Evolutionary conservation across 75 land plant genomes (phyloP), one percentile per base, ranked within the genome.

Genomic region (Sequoiadendron giganteum): DNA sequence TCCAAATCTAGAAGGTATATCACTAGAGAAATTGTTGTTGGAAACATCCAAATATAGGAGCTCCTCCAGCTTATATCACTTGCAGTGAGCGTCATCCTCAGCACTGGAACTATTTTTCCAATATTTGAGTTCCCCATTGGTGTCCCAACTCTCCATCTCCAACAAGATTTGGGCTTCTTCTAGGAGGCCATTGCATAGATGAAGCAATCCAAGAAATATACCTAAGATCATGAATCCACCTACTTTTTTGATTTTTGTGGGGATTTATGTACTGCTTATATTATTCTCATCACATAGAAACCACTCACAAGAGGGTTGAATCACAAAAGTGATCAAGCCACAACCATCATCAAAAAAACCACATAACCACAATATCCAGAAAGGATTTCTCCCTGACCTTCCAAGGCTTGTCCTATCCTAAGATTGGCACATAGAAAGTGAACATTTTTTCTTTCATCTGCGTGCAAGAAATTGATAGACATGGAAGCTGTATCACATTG

Each of bases 1-100:
- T 14, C 92, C 93, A 18, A 94, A 88, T 15, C 90, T 85, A 0
- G 73, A 40, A 9, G 95, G 95, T 19, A 95, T 92, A 65, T 91
- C 86, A 52, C 94, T 94, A 15, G 92, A 87, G 86, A 94, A 89
- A 85, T 88, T 90, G 85, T 93, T 94, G 39, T 28, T 52, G 28
- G 42, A 83, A 19, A 94, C 89, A 38, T 79, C 86, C 30, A 86
- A 86, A 34, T 11, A 42, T 30, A 83, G 75, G 11, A 88, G 75
- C 73, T 88, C 87, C 47, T 89, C 88, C 43, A 97, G 72, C 38
- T 86, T 85, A 84, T 92, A 88, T 47, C 95, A 93, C 76, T 19
- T 55, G 85, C 95, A 93, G 43, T 90, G 90, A 5, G 0, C 47
- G 5, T 39, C 40, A 18, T 39, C 38, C 38, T 36, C 40, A 38